Evolutionary conservation across 2,329 filamentous ascomycete genomes (phyloP).

Genomic region (Monilinia vaccinii-corymbosi): DNA sequence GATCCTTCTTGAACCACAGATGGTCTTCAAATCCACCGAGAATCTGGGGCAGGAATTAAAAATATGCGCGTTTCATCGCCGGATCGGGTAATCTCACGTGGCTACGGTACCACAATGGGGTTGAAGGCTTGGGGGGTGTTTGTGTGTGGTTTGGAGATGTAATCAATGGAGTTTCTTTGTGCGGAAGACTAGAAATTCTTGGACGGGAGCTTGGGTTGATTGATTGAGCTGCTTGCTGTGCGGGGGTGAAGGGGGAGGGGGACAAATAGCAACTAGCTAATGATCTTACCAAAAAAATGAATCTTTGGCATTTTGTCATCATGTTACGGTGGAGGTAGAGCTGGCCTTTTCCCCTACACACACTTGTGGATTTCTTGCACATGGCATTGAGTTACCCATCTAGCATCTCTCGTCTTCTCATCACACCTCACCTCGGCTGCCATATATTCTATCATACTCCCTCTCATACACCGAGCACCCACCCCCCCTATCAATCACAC

Average conservation of each 20-base stretch:
- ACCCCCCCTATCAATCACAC: neutral
- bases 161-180: neutral
- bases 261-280: no score
- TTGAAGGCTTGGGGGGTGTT: neutral
- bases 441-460: neutral
- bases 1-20: neutral
- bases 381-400: neutral
- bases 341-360: neutral
- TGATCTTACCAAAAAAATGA: no score
- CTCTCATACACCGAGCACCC: neutral
- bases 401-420: no score
- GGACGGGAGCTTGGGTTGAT: no score
- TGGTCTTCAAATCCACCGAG: neutral
- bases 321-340: neutral
- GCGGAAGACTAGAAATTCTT: neutral
- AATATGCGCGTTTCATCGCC: neutral
- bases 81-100: neutral
- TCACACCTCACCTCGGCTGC: neutral
- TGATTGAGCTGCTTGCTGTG: no score
- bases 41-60: neutral
- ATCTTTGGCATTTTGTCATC: neutral
- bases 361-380: neutral
- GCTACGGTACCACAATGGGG: neutral
- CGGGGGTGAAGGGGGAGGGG: no score
- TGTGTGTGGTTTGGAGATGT: no score